Base-by-base conservation (phyloP, 495 filamentous ascomycete genomes). In the Hapsidospora chrysogenum region DNA sequence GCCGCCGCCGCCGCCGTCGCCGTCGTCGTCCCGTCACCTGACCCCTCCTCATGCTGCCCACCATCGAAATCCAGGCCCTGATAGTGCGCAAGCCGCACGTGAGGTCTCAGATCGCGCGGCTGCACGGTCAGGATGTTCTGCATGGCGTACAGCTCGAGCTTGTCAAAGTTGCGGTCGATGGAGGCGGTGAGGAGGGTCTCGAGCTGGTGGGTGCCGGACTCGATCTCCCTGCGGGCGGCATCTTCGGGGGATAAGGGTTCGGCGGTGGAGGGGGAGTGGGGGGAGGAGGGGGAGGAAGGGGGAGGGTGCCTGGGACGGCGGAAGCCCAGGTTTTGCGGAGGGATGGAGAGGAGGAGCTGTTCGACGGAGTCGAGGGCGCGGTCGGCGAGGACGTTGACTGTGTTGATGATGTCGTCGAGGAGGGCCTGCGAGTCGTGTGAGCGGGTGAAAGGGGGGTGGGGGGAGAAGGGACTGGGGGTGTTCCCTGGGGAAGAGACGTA, bases 361-460 rank as follows among this genome's bases (percentile, higher is more conserved):
- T 97, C 89, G 41, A 95, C 68, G 40, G 74, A 76, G 40, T 80
- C 77, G 42, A 93, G 74, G 35, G 83, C 83, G 47, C 74, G 74
- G 55, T 86, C 87, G 46, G 84, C 74, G 46, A 95, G 63, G 37
- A 80, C 78, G 62, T 96, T 96, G 47, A 94, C 73, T 40, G 76
- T 76, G 63, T 97, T 95, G 60, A 96, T 93, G 41, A 97, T 81
- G 51, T 96, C 89, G 66, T 97, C 89, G 51, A 97, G 76, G 16
- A 97, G 70, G 41, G 78, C 78, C 86, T 93, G 45, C 17, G 23
- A 10, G 14, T 27, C 21, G 21, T 16, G 25, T 7, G 19, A 29
- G 17, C 33, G 33, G 15, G 31, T 39, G 36, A 16, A 25, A 23
- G 15, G 35, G 19, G 21, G 41, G 16, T 35, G 35, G 26, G 38